Evolutionary conservation across 2,329 filamentous ascomycete genomes (phyloP).

Genomic region (Truncatella angustata): DNA sequence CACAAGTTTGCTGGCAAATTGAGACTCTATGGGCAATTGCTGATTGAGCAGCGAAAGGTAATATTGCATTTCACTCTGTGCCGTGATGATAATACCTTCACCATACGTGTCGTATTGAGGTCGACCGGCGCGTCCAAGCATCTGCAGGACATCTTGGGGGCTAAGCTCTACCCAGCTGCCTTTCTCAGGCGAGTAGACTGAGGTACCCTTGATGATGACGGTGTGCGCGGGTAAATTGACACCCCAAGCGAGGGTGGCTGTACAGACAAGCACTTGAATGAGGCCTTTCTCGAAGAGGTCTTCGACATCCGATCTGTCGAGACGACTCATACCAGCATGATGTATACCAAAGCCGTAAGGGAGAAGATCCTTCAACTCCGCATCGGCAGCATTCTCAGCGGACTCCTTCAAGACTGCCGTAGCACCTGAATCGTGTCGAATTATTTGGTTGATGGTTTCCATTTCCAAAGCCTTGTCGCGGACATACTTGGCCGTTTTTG

Average conservation of each 20-base stretch:
- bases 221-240: slow-evolving; percentile 97
- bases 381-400: slow-evolving; percentile 76
- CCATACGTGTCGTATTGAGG: slow-evolving; percentile 97
- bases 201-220: slow-evolving; percentile 97
- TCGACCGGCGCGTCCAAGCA: slow-evolving; percentile 94
- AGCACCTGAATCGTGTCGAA: slow-evolving; percentile 88
- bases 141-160: slow-evolving; percentile 95
- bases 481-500: slow-evolving; percentile 95
- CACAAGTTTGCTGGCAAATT: slow-evolving; percentile 86
- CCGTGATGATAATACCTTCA: slow-evolving; percentile 98
- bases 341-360: slow-evolving; percentile 98
- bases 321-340: slow-evolving; percentile 93
- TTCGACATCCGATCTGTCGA: slow-evolving; percentile 93
- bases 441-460: slow-evolving; percentile 94
- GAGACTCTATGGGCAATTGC: slow-evolving; percentile 95
- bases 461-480: slow-evolving; percentile 95
- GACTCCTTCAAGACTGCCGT: slow-evolving; percentile 86
- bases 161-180: slow-evolving; percentile 98
- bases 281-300: slow-evolving; percentile 89
- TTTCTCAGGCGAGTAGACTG: slow-evolving; percentile 97
- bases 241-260: slow-evolving; percentile 97
- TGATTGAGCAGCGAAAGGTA: slow-evolving; percentile 96
- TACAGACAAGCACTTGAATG: slow-evolving; percentile 94
- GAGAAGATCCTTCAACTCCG: slow-evolving; percentile 87
- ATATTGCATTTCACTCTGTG: slow-evolving; percentile 92